Evolutionary conservation across 345 rosid genomes (phyloP), one percentile per base, ranked within the genome.

Genomic region (Gossypium rotundifolium): DNA sequence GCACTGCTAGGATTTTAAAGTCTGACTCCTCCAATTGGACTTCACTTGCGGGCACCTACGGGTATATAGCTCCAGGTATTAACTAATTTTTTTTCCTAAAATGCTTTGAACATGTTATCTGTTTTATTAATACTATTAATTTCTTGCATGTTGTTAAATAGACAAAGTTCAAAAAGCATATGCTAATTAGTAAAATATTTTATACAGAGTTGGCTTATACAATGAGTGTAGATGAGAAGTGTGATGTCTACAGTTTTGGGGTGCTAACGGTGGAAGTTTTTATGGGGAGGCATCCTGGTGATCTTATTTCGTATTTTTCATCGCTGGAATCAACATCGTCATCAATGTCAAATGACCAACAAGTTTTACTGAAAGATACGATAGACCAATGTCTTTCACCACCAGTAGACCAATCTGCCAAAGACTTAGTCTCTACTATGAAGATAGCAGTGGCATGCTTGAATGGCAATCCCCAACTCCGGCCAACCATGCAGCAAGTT

Each of bases 361-460:
- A 68, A 3, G 7, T 16, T 14, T 22, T 48, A 76, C 12, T 76
- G n/a, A 60, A 61, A 49, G 75, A 63, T 13, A 16, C 42, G 25
- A 25, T 71, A 3, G 79, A 62, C 18, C 27, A 70, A 38, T 65
- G 75, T 0, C 75, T 76, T 0, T 60, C 64, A 18, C 20, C 18
- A 22, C 72, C 58, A 0, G 16, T 8, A 11, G 53, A 2, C 6
- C 23, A 7, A 70, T 27, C 23, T 29, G 75, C 45, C 2, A 4
- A 38, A 2, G 54, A 70, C 14, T 4, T 76, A 3, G 65, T 62
- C 4, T 8, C 1, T 22, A 12, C 44, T 9, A 9, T 7, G 2
- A 61, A 54, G 51, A 7, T 70, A 61, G 75, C 70, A 61, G 38
- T 76, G 14, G 29, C 69, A 25, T 76, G 78, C 51, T 9, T 69